Percentiles rank a stretch among this genome's conserved stretches.
Evolutionary conservation across 768 basidiomycete genomes (phyloP).

Genomic region (Amyloporia xantha): DNA sequence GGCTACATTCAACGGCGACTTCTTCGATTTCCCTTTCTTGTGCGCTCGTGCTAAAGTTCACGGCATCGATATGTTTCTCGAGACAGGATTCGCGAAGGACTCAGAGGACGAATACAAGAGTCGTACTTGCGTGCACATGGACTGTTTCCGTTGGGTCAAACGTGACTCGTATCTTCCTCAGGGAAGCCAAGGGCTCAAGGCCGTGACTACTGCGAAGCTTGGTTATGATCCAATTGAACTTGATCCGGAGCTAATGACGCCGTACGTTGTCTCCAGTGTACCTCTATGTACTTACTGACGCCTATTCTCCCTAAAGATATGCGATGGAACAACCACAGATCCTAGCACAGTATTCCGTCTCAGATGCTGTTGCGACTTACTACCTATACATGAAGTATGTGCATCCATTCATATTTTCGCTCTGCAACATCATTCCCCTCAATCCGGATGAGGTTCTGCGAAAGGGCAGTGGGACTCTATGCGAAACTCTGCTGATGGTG

Average conservation of each 20-base stretch:
- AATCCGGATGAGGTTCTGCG: slow-evolving; percentile 93
- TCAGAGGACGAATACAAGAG: slow-evolving; percentile 94
- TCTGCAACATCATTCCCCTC: slow-evolving; percentile 98
- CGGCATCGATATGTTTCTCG: slow-evolving; percentile 94
- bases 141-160: slow-evolving; percentile 99
- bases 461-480: slow-evolving; percentile 94
- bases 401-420: slow-evolving; percentile 97
- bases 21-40: slow-evolving; percentile 98
- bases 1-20: slow-evolving; percentile 98
- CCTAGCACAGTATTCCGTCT: slow-evolving; percentile 96
- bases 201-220: slow-evolving; percentile 91
- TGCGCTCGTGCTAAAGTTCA: slow-evolving; percentile 77
- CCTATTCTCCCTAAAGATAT: slow-evolving; percentile 51
- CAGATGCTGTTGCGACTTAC: slow-evolving; percentile 99
- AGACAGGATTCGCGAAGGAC: slow-evolving; percentile 90
- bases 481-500: slow-evolving; percentile 97
- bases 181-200: slow-evolving; percentile 97
- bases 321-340: slow-evolving; percentile 93
- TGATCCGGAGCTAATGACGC: slow-evolving; percentile 98
- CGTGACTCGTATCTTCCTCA: slow-evolving; percentile 98
- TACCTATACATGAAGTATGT: slow-evolving; percentile 99
- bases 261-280: slow-evolving; percentile 74
- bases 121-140: slow-evolving; percentile 92
- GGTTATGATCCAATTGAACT: slow-evolving; percentile 97
- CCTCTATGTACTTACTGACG: neutral